phyloP scores from a whole-genome alignment of 2,329 filamentous ascomycete genomes.

The Colletotrichum simmondsii region DNA sequence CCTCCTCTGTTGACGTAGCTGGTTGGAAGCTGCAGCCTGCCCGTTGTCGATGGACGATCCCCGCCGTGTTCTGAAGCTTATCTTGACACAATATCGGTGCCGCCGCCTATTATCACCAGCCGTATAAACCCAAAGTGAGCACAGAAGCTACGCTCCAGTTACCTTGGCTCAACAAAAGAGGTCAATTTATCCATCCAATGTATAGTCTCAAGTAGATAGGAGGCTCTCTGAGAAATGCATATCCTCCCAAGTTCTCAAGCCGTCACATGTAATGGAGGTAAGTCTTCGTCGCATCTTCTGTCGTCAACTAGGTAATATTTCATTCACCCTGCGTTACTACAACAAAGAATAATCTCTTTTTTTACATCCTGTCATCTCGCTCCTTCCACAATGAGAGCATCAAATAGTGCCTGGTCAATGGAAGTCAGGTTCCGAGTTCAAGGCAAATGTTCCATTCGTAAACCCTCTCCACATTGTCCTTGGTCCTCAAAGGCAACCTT shows the following conservation, averaged over 20 bases:
- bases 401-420: not conserved
- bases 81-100: not conserved
- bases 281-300: not conserved
- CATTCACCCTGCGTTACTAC: not conserved
- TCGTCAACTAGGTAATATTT: not conserved
- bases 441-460: not conserved
- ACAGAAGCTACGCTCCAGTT: not conserved
- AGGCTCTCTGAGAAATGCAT: not conserved
- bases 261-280: not conserved
- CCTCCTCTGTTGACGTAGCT: conserved; percentile 4
- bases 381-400: not conserved
- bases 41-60: not conserved
- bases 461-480: not conserved
- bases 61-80: not conserved
- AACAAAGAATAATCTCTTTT: not conserved
- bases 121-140: not conserved
- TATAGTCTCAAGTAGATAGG: not conserved
- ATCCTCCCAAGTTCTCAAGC: not conserved
- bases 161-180: not conserved
- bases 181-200: not conserved
- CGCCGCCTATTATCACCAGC: not conserved
- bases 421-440: not conserved
- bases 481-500: not conserved
- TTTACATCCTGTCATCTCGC: not conserved
- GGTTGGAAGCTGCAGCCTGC: not conserved